Evolutionary conservation across 805 yeast genomes (phyloP).

Genomic region (Naumovozyma castellii): DNA sequence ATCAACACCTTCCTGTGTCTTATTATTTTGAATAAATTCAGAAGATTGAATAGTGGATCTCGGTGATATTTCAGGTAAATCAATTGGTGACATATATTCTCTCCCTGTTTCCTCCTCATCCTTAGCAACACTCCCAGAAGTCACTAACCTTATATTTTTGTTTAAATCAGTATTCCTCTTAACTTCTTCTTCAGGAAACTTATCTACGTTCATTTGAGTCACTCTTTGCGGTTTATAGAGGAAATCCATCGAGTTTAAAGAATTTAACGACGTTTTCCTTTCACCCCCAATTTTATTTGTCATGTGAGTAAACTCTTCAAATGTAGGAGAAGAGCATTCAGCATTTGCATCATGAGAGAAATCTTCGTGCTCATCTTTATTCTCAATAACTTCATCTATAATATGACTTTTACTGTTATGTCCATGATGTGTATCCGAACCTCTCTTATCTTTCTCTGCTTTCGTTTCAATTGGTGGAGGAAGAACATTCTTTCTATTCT

Average conservation of each 20-base stretch:
- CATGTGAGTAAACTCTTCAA: background rate
- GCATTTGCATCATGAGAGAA: no score
- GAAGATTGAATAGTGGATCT: conserved; percentile 4
- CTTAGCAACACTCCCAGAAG: background rate
- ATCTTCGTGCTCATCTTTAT: no score
- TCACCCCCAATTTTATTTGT: background rate
- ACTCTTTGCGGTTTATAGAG: conserved; percentile 25
- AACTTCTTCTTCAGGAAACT: conserved; percentile 21
- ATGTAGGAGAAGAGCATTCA: no score
- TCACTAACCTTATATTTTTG: conserved; percentile 6
- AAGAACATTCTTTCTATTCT: conserved; percentile 1
- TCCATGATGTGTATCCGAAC: no score
- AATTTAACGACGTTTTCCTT: background rate
- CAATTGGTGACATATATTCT: conserved; percentile 7
- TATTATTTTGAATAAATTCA: background rate
- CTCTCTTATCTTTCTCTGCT: background rate
- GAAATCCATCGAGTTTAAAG: conserved; percentile 16
- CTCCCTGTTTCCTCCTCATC: background rate
- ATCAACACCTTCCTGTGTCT: background rate
- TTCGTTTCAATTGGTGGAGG: background rate
- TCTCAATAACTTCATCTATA: no score
- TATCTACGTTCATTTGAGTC: conserved; percentile 10
- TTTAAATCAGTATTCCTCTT: conserved; percentile 26
- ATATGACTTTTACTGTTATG: no score
- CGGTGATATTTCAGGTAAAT: conserved; percentile 7